Conservation (phyloP, 352 stramenopile genomes). For the Phytopythium boreale region DNA sequence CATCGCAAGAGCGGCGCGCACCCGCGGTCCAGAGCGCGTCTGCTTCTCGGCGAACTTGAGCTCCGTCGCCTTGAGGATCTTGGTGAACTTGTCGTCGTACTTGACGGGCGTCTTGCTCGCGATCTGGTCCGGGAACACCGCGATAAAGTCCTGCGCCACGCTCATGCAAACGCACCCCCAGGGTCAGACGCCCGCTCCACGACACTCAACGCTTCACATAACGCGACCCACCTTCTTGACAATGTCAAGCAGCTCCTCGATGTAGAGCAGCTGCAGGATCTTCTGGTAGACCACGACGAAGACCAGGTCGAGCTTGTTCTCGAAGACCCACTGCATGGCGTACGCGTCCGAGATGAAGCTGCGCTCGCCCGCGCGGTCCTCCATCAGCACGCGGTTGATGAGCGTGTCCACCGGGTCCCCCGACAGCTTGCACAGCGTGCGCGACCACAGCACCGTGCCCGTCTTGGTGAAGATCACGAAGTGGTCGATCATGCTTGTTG, state of each 20-base stretch:
- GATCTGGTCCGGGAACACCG: slow-evolving; percentile 74
- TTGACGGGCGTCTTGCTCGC: slow-evolving; percentile 61
- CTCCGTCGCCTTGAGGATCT: slow-evolving; percentile 74
- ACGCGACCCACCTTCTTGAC: slow-evolving; percentile 59
- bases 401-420: slow-evolving; percentile 87
- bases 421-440: slow-evolving; percentile 82
- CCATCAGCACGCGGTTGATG: slow-evolving; percentile 88
- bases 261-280: slow-evolving; percentile 89
- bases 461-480: slow-evolving; percentile 92
- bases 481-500: slow-evolving; percentile 86
- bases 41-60: slow-evolving; percentile 66
- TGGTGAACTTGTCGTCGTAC: slow-evolving; percentile 81
- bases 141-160: slow-evolving; percentile 53
- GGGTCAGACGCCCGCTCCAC: not conserved
- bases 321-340: slow-evolving; percentile 89
- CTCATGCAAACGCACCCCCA: not conserved
- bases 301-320: slow-evolving; percentile 91
- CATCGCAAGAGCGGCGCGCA: slow-evolving; percentile 12
- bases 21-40: slow-evolving; percentile 49
- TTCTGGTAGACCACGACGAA: slow-evolving; percentile 93
- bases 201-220: too few relatives aligned
- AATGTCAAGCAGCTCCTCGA: slow-evolving; percentile 88
- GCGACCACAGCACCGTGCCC: slow-evolving; percentile 88
- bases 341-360: slow-evolving; percentile 86
- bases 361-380: slow-evolving; percentile 84